phyloP scores from a whole-genome alignment of 1,139 yeast species.

The Protomyces gravidus region DNA sequence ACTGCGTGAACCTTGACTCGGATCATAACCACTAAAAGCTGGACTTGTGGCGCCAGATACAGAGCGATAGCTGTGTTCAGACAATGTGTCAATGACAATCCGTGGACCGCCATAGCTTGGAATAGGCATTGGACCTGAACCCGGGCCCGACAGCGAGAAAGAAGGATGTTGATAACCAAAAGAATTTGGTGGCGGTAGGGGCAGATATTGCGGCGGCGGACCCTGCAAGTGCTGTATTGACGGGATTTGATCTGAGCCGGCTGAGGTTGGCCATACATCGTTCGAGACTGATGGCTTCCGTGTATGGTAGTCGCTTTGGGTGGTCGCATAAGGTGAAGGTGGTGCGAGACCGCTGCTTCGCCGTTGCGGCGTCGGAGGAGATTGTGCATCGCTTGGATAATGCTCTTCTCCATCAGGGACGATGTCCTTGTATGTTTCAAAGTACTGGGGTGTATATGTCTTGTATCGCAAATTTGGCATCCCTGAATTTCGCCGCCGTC shows the following conservation, averaged over 20 bases:
- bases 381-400: neutral
- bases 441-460: constrained; percentile 22
- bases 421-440: constrained; percentile 23
- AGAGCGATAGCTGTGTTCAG: neutral
- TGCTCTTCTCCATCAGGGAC: constrained; percentile 7
- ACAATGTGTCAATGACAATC: neutral
- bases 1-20: neutral
- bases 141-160: neutral
- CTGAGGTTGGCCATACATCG: neutral
- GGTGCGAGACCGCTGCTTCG: neutral
- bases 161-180: neutral
- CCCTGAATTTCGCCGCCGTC: neutral
- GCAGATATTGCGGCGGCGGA: neutral
- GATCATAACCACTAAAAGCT: neutral
- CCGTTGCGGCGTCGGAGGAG: neutral
- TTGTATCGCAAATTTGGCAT: constrained; percentile 9
- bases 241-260: neutral
- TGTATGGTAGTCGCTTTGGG: neutral
- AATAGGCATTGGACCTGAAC: neutral
- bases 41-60: neutral
- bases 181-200: neutral
- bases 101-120: neutral
- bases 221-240: neutral
- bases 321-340: neutral
- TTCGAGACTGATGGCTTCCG: neutral